Evolutionary conservation across 129 eudicot genomes (phyloP), one percentile per base, ranked within the genome.

Genomic region (Glebionis coronaria): DNA sequence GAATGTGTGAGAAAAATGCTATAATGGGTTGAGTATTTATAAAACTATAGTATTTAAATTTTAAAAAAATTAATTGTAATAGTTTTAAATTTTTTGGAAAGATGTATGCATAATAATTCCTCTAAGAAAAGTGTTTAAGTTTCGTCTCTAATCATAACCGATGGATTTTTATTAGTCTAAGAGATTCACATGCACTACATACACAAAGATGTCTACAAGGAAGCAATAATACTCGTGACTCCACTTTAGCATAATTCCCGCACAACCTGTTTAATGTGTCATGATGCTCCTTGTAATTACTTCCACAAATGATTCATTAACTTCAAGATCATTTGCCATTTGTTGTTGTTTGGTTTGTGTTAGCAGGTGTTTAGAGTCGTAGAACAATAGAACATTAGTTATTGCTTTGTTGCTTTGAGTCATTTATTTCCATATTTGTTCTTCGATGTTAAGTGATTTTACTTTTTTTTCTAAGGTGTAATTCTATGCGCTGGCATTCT

Each of bases 181-280:
- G n/a, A n/a, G 95, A 79, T 10, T 83, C 87, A 57, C 97, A 90
- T 3, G 31, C 79, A 16, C 85, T 73, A 53, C 97, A 90, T 45
- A 90, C 76, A 49, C 97, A 90, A 29, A 90, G 85, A 76, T 90
- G 97, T 67, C 97, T 80, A 82, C 97, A 90, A 59, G 95, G 95
- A 20, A 90, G 73, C 67, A 90, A 73, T 74, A 90, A 63, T 13
- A 90, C 97, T 69, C 92, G 45, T 44, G 85, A 65, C 77, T 87
- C 97, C 62, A 14, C 78, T 59, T 76, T 81, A 62, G 95, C 92
- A 75, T 95, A 90, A 9, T 73, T 82, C 44, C 78, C 85, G 85
- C 97, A 90, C 77, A 62, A 18, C 40, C 85, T 79, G 45, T 25
- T 61, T 2, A 47, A 29, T 35, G 25, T 23, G 2, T 54, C 52